Conservation (phyloP, 768 basidiomycete species). For the Fistulinella prunicolor region DNA sequence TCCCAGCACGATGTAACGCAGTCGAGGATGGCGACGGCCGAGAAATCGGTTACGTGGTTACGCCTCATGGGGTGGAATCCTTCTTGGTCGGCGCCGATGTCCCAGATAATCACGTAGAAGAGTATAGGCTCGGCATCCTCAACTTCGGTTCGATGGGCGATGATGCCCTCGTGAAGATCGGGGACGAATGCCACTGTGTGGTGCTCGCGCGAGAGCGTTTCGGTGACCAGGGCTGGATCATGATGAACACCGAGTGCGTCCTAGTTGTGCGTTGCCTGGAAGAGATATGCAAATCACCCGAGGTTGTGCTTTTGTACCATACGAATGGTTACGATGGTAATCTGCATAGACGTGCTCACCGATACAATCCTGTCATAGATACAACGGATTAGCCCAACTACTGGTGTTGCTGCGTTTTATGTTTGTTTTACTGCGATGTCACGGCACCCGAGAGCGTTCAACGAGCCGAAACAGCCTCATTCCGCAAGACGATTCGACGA, state of each 20-base stretch:
- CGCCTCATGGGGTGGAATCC: conserved; percentile 1
- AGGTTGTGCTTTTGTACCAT: conserved; percentile 9
- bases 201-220: conserved; percentile 5
- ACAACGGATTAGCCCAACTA: conserved; percentile 2
- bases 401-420: too few relatives aligned
- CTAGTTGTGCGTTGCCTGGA: conserved; percentile 11
- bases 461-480: too few relatives aligned
- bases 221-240: conserved; percentile 11
- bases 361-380: conserved; percentile 2
- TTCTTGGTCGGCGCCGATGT: conserved; percentile 9
- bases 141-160: conserved; percentile 3
- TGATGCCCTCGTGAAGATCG: not conserved
- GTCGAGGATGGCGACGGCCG: conserved; percentile 9
- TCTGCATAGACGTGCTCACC: not conserved
- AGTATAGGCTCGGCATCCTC: conserved; percentile 10
- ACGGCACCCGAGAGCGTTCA: too few relatives aligned
- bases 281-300: not conserved
- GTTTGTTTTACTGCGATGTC: too few relatives aligned
- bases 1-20: conserved; percentile 9
- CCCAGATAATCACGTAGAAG: not conserved
- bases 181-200: conserved; percentile 11
- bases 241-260: conserved; percentile 17
- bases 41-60: conserved; percentile 11
- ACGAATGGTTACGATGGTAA: not conserved
- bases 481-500: too few relatives aligned